These are phyloP conservation scores for Diaporthe humulicola DNA, from an alignment of 2,329 filamentous ascomycete species.

Conservation along the genomic window DNA sequence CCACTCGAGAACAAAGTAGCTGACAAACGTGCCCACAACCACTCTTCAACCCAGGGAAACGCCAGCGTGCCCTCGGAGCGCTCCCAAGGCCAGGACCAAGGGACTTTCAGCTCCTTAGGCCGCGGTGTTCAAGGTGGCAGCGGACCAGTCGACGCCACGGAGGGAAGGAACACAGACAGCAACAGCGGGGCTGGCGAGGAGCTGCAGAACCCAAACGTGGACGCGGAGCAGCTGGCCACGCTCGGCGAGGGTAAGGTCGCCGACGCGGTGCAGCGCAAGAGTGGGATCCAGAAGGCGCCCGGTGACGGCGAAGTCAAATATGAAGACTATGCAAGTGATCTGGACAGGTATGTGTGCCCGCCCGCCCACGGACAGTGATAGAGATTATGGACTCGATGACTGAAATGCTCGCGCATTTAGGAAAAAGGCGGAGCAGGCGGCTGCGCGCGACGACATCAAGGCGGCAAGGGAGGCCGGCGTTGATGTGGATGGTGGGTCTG, in stretches of 20 bases:
- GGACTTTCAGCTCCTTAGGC: slow-evolving; percentile 42
- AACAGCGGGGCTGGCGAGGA: not conserved
- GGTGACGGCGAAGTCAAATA: slow-evolving; percentile 39
- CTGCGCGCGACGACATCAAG: slow-evolving; percentile 42
- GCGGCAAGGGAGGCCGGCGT: slow-evolving; percentile 38
- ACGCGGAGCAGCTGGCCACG: slow-evolving; percentile 45
- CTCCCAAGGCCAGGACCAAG: slow-evolving; percentile 32
- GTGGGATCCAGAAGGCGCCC: slow-evolving; percentile 42
- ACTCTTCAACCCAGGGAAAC: not conserved
- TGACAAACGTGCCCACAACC: not conserved
- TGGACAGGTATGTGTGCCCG: slow-evolving; percentile 42
- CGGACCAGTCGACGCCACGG: slow-evolving; percentile 41
- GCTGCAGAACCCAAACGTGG: slow-evolving; percentile 43
- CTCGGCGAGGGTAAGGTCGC: slow-evolving; percentile 45
- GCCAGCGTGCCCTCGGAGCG: not conserved
- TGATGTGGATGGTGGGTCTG: slow-evolving; percentile 42
- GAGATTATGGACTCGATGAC: not conserved
- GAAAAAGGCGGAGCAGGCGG: slow-evolving; percentile 44
- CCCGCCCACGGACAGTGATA: not conserved
- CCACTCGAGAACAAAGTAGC: slow-evolving; percentile 35
- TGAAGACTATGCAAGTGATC: slow-evolving; percentile 42
- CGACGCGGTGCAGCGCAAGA: slow-evolving; percentile 45
- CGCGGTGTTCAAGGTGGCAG: slow-evolving; percentile 40
- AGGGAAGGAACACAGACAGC: slow-evolving; percentile 38
- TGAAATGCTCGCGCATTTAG: slow-evolving; percentile 34